Evolutionary conservation across 768 basidiomycete genomes (phyloP), one percentile per base, ranked within the genome.

Genomic region (Psilocybe cyanescens): DNA sequence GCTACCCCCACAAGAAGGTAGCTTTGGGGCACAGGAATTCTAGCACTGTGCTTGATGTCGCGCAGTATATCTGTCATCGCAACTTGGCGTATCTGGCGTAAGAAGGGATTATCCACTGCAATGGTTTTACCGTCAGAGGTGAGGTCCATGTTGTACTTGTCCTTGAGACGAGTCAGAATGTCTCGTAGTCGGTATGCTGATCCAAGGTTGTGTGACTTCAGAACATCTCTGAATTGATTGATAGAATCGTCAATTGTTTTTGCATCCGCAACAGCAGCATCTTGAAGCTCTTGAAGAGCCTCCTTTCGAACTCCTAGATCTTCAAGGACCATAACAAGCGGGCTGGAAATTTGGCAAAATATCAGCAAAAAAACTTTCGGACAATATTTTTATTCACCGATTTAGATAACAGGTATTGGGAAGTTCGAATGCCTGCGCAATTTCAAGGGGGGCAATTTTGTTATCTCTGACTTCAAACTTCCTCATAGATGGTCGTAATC

Each of bases 1-100:
- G 91, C 89, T 8, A 95, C 83, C 1, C 94, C 94, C 9, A 94
- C 90, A 1, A 95, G 79, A 29, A 87, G 78, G 60, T 86, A 86
- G 61, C 87, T 87, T 0, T 86, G 75, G 0, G 87, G 87, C 8
- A 95, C 81, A 3, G 81, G 85, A 29, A 95, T 90, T 8, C 91
- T 80, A 0, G 93, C 93, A 41, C 80, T 77, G 65, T 91, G 86
- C 66, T 94, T 94, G 67, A 95, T 84, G 45, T 86, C 85, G 4
- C 91, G 82, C 44, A 95, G 74, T 9, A 90, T 83, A 62, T 86
- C 83, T 49, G 82, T 84, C 73, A 85, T 84, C 0, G 87, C 82
- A 35, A 86, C 85, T 39, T 84, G 75, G n/a, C 90, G 80, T 19
- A 89, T 66, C 45, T 81, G 79, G 3, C 74, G 73, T 0, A 92